These are phyloP conservation scores for Hemisphaericaspora xylanilytica DNA, from an alignment of 1,139 yeast genomes.

Conservation along the genomic window DNA sequence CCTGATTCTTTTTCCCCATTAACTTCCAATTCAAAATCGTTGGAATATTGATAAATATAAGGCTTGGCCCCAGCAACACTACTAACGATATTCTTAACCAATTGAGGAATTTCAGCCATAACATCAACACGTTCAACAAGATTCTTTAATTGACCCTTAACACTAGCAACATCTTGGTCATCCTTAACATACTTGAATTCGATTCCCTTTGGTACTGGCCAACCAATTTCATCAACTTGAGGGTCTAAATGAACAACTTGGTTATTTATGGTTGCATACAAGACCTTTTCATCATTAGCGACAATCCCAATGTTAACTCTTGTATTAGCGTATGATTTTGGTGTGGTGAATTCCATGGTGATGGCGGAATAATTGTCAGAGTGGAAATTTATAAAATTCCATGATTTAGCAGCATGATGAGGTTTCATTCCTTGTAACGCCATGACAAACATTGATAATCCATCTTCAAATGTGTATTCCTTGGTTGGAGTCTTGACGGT, in stretches of 20 bases:
- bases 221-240: conserved; percentile 74
- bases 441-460: conserved; percentile 84
- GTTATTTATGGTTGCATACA: conserved; percentile 68
- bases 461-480: conserved; percentile 38
- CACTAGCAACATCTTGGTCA: conserved; percentile 31
- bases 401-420: conserved; percentile 94
- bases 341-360: conserved; percentile 95
- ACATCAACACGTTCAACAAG: conserved; percentile 92
- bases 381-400: conserved; percentile 94
- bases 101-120: conserved; percentile 94
- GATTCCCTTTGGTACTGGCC: conserved; percentile 82
- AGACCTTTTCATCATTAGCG: conserved; percentile 58
- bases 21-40: conserved; percentile 45
- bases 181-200: conserved; percentile 55
- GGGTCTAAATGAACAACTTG: conserved; percentile 60
- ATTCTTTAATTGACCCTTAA: conserved; percentile 53
- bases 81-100: conserved; percentile 88
- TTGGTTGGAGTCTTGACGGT: conserved; percentile 39
- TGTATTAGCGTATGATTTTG: conserved; percentile 80
- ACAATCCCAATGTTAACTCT: conserved; percentile 79
- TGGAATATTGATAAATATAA: conserved; percentile 86
- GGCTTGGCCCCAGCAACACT: conserved; percentile 97
- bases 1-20: conserved; percentile 53
- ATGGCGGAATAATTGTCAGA: conserved; percentile 71
- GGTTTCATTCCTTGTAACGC: conserved; percentile 99